phyloP scores from a whole-genome alignment of 176 grass and related monocot genomes.

The Lolium perenne region DNA sequence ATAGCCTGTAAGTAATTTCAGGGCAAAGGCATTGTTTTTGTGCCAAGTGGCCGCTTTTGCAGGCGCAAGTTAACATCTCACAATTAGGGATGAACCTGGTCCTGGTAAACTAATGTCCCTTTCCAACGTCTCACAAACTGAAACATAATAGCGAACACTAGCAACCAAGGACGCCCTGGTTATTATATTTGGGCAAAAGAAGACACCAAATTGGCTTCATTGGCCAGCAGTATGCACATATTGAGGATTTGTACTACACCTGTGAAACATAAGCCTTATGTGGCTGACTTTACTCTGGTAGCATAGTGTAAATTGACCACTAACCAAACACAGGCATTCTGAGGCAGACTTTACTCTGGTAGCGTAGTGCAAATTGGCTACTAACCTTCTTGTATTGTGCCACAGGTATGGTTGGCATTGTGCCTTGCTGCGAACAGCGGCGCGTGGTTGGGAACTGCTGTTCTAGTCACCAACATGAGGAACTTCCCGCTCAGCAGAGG shows the following conservation, averaged over 20 bases:
- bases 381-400: constrained; percentile 7
- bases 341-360: neutral
- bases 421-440: constrained; percentile 84
- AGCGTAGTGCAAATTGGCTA: neutral
- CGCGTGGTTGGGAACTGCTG: constrained; percentile 82
- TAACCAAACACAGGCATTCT: neutral
- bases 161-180: neutral
- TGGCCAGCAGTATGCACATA: neutral
- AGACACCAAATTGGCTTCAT: neutral
- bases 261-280: neutral
- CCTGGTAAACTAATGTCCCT: constrained; percentile 10
- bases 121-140: constrained; percentile 1
- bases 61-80: constrained; percentile 13
- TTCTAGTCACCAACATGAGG: constrained; percentile 92
- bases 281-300: neutral
- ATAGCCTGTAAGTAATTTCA: neutral
- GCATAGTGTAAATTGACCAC: neutral
- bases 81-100: neutral
- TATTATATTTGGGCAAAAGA: neutral
- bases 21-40: constrained; percentile 9
- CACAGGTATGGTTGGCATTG: constrained; percentile 87
- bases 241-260: neutral
- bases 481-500: constrained; percentile 94
- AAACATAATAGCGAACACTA: neutral
- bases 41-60: constrained; percentile 37